Percentiles rank a stretch among this genome's conserved stretches.
phyloP scores from a whole-genome alignment of 139 green algal genomes.

The Haematococcus sp. region DNA sequence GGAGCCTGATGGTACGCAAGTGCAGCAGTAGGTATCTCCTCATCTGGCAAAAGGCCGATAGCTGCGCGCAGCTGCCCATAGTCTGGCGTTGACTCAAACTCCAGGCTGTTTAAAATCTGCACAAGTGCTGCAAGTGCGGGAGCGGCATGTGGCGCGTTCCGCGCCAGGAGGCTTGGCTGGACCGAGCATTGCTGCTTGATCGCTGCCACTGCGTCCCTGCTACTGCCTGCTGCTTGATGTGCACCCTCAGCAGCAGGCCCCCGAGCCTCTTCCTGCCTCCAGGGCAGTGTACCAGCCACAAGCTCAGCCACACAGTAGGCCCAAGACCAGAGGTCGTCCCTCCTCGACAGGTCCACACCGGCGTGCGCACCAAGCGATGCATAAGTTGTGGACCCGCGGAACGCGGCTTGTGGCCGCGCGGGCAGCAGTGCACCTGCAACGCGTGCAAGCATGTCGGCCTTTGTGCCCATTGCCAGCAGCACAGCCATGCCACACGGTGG shows the following conservation, averaged over 20 bases:
- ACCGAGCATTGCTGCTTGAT: background rate
- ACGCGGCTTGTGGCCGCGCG: slow-evolving; percentile 53
- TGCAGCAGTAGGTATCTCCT: no score
- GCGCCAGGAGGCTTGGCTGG: background rate
- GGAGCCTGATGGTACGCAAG: no score
- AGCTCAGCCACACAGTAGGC: slow-evolving; percentile 87
- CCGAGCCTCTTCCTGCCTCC: slow-evolving; percentile 22
- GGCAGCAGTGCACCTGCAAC: slow-evolving; percentile 44
- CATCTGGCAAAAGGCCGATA: background rate
- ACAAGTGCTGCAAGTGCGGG: slow-evolving; percentile 5
- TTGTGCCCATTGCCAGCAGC: no score
- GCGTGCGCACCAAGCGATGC: slow-evolving; percentile 68
- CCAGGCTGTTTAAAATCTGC: slow-evolving; percentile 6
- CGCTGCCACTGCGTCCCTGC: slow-evolving; percentile 6
- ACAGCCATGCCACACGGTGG: no score
- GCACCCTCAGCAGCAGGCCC: no score
- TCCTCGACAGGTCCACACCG: slow-evolving; percentile 58
- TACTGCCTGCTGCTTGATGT: no score
- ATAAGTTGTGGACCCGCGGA: slow-evolving; percentile 80
- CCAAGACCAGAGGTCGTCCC: slow-evolving; percentile 91
- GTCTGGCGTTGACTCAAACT: slow-evolving; percentile 21
- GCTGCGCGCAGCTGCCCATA: slow-evolving; percentile 10
- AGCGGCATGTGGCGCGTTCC: background rate
- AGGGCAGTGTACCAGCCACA: slow-evolving; percentile 42
- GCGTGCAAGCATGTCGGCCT: no score